Conservation (phyloP, 169 alveolate species). For the Theileria orientalis region DNA sequence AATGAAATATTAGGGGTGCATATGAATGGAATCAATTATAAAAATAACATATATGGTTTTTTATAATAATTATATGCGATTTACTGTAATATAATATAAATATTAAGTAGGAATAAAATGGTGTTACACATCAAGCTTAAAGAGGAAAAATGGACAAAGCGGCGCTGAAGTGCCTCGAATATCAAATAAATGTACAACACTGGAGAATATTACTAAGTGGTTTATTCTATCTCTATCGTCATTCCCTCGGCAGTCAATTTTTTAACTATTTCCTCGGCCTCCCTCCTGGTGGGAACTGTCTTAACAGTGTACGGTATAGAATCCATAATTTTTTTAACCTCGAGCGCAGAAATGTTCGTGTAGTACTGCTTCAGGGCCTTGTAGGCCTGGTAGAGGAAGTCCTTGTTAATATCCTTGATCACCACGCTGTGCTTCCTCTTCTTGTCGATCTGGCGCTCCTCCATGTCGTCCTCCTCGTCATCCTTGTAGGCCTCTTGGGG, state of each 20-base stretch:
- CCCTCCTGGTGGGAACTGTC: conserved; percentile 57
- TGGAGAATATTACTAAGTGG: background rate
- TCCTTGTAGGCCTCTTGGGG: conserved; percentile 35
- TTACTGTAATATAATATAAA: background rate
- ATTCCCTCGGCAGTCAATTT: conserved; percentile 61
- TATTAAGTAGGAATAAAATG: too few species aligned
- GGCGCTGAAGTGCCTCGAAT: too few species aligned
- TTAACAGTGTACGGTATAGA: conserved; percentile 67
- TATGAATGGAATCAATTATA: background rate
- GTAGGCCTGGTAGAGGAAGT: conserved; percentile 60
- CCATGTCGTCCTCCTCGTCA: conserved; percentile 65
- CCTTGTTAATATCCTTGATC: conserved; percentile 57
- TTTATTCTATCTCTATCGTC: conserved; percentile 50
- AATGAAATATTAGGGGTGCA: background rate
- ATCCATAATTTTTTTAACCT: conserved; percentile 73
- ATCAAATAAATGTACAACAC: background rate
- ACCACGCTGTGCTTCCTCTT: conserved; percentile 68
- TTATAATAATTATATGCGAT: background rate
- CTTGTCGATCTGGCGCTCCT: conserved; percentile 50
- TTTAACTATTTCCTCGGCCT: conserved; percentile 62
- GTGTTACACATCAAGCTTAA: background rate
- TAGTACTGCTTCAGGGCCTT: conserved; percentile 59
- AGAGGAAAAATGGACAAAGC: too few species aligned
- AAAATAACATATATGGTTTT: background rate
- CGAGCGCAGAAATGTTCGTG: conserved; percentile 62